phyloP scores from a whole-genome alignment of 345 rosid species.

The Salix caprea region DNA sequence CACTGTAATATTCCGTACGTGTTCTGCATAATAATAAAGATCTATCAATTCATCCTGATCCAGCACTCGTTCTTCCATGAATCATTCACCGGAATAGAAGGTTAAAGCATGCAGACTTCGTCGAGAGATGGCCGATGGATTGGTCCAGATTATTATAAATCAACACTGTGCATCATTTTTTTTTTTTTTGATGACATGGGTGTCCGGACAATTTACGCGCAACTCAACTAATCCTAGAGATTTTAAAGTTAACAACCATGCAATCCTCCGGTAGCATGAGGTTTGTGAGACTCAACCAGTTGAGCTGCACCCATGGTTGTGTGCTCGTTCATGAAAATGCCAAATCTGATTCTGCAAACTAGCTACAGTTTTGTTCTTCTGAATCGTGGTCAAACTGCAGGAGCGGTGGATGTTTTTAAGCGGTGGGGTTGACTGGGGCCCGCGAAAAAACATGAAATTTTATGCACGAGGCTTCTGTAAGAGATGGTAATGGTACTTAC shows the following conservation, averaged over 20 bases:
- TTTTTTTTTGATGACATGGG: too few relatives aligned
- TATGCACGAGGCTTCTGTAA: too few relatives aligned
- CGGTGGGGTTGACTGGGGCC: too few relatives aligned
- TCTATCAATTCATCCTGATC: background rate
- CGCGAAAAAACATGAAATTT: too few relatives aligned
- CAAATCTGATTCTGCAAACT: background rate
- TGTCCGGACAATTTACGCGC: too few relatives aligned
- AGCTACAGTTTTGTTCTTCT: background rate
- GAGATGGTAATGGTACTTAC: background rate
- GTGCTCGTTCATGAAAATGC: background rate
- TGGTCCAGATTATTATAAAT: background rate
- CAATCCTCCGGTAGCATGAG: rapidly evolving
- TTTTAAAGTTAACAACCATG: rapidly evolving
- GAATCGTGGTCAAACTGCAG: conserved; percentile 1
- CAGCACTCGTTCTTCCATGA: background rate
- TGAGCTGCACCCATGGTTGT: too few relatives aligned
- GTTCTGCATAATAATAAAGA: background rate
- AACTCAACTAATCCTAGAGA: too few relatives aligned
- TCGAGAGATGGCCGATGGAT: background rate
- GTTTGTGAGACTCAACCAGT: too few relatives aligned
- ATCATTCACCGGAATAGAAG: conserved; percentile 8
- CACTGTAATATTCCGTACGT: background rate
- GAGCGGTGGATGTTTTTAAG: background rate
- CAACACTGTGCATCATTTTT: background rate
- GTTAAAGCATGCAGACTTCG: background rate